phyloP scores from a whole-genome alignment of 75 land plant species.

The Pinus taeda region DNA sequence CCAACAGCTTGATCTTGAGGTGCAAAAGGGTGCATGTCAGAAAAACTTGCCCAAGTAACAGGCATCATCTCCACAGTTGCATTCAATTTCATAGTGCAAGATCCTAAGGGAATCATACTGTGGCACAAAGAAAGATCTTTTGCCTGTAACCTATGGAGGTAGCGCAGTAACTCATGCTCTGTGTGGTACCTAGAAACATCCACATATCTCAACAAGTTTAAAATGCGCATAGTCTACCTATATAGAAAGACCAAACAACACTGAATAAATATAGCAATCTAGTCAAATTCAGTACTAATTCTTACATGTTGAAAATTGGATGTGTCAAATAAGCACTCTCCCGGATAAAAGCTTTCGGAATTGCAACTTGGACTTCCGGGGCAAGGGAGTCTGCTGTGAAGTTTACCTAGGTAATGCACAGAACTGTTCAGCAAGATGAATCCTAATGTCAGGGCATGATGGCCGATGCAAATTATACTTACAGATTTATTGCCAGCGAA shows the following conservation, averaged over 20 bases:
- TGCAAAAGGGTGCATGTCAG: conserved; percentile 84
- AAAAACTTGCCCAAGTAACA: conserved; percentile 89
- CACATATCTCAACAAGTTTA: background rate
- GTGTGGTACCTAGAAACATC: conserved; percentile 73
- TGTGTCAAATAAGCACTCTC: conserved; percentile 87
- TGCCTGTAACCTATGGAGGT: conserved; percentile 72
- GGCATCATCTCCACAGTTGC: conserved; percentile 99
- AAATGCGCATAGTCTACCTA: background rate
- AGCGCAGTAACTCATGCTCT: conserved; percentile 96
- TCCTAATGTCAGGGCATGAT: background rate
- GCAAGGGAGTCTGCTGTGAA: conserved; percentile 90
- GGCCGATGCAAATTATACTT: conserved; percentile 17
- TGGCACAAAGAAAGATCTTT: conserved; percentile 93
- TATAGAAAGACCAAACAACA: background rate
- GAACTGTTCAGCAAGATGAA: background rate
- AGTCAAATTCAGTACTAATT: background rate
- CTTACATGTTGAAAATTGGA: conserved; percentile 90
- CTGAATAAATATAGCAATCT: background rate
- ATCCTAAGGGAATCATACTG: conserved; percentile 97
- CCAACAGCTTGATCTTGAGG: conserved; percentile 82
- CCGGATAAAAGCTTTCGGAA: conserved; percentile 71
- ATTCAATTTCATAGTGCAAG: conserved; percentile 19
- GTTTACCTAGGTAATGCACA: conserved; percentile 40
- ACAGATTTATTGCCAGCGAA: conserved; percentile 84
- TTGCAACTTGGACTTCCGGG: conserved; percentile 43